Base-by-base conservation (phyloP, 352 stramenopile species). In the Phytophthora foliorum region DNA sequence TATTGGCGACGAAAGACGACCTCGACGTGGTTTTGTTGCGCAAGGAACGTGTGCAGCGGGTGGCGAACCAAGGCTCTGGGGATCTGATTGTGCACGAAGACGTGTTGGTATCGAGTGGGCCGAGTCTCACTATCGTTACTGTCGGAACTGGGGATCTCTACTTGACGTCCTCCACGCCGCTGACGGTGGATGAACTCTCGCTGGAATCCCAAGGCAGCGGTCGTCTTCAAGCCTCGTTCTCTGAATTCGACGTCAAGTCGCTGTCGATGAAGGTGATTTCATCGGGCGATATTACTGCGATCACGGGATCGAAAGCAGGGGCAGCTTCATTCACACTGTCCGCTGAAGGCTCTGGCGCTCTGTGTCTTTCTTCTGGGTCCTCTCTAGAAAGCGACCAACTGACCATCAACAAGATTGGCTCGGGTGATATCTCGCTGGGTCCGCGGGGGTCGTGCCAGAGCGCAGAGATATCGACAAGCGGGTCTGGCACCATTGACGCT, bases 1-100 rank as follows among this genome's bases (percentile, higher is more conserved):
- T 76, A 8, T 48, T 53, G 7, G 63, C 56, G 0, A 66, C 34
- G 0, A 24, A 48, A 21, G 38, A 25, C 7, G 48, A 53, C 6
- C 48, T 74, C 11, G 62, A 70, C 9, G 67, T 74, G 53, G 39
- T 67, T 42, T n/a, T 74, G 24, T 48, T 70, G 14, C 67, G 48
- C 25, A 62, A 63, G 32, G 45, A 65, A n/a, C 39, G 48, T 9
- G 39, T 70, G 22, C 36, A 66, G 9, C 46, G 49, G 4, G 36
- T 74, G 8, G 32, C 59, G 25, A 74, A 71, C 22, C 53, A 57
- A 51, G 67, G 67, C 21, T 74, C 67, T 3, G 67, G 67, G 10
- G 31, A 58, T 27, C 11, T 74, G 21, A 64, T 31, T n/a, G 29
- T 74, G 11, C 16, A 60, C 11, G 60, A 62, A 8, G 39, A 58